phyloP scores from a whole-genome alignment of 2,329 filamentous ascomycete genomes.

The Calonectria leucothoes region DNA sequence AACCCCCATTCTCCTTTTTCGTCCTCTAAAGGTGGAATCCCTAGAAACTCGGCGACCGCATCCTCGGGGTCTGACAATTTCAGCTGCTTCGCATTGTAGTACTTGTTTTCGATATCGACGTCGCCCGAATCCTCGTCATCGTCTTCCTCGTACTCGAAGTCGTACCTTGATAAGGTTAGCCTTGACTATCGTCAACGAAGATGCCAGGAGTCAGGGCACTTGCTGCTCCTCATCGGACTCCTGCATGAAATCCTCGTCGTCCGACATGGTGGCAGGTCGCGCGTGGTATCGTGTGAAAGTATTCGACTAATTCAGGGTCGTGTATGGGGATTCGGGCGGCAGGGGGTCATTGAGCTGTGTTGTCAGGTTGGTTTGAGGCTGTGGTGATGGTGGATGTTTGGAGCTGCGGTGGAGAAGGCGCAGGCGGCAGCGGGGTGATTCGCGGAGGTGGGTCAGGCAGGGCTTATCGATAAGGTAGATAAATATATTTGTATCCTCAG shows the following conservation, averaged over 20 bases:
- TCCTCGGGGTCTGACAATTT: slow-evolving; percentile 88
- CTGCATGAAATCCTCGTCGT: slow-evolving; percentile 63
- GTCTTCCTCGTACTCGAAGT: slow-evolving; percentile 97
- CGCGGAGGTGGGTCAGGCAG: slow-evolving; percentile 2
- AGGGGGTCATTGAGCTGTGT: neutral
- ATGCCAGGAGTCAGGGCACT: slow-evolving; percentile 21
- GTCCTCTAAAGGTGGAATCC: slow-evolving; percentile 82
- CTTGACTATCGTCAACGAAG: slow-evolving; percentile 8
- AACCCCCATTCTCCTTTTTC: slow-evolving; percentile 99
- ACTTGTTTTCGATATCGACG: slow-evolving; percentile 98
- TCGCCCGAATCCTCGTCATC: slow-evolving; percentile 90
- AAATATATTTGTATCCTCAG: neutral
- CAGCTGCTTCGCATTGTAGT: slow-evolving; percentile 99
- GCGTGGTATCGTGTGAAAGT: too few relatives aligned
- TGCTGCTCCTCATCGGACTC: slow-evolving; percentile 61
- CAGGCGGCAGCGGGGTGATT: slow-evolving; percentile 36
- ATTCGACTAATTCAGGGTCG: neutral
- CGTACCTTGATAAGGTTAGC: slow-evolving; percentile 68
- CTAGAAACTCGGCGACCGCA: slow-evolving; percentile 93
- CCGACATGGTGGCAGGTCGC: slow-evolving; percentile 56
- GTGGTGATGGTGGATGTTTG: slow-evolving; percentile 23
- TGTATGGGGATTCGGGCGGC: neutral
- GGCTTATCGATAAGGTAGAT: slow-evolving; percentile 39
- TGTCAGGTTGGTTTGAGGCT: neutral
- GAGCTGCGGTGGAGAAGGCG: slow-evolving; percentile 39